Base-by-base conservation (phyloP, 1,284 basidiomycete species). In the Singerocomus inundabilis region DNA sequence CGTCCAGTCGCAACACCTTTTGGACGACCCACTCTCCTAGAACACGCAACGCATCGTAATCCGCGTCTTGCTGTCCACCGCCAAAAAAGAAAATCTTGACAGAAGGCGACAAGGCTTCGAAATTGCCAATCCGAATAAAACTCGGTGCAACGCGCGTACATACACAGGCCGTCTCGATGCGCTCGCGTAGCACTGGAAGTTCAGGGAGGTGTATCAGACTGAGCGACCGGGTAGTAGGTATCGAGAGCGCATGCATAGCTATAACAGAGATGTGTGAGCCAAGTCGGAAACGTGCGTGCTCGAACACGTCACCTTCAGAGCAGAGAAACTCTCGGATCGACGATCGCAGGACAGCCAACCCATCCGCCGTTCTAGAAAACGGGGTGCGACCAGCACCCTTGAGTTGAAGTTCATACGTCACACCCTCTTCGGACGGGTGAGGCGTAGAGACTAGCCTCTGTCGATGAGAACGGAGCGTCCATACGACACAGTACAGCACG, bases 381-480 rank as follows among this genome's bases (percentile, higher is more conserved):
- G 96, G 95, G 1, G 96, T 99, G 9, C 96, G 79, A 0, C 96
- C 96, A 1, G 88, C 84, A 0, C 96, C 96, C 66, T 98, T 99
- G 57, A 98, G 80, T 68, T 98, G 96, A 5, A 99, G 76, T 65
- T 98, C 94, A 57, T 85, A 86, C 0, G 77, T 73, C 3, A 78
- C 71, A 18, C 79, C 75, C 1, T 79, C 74, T 48, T 81, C 68
- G 5, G 72, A 65, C 1, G 85, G 83, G 61, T 88, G 81, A 2
- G 84, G 83, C 0, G 91, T 92, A 46, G 88, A 85, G 48, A 91
- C 89, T 91, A 9, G 50, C 8, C 34, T 11, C n/a, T 45, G 47
- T 35, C 29, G 21, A 44, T 51, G 32, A 56, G 52, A 49, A 44
- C 18, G 31, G 29, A 40, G n/a, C 7, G 16, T 28, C 12, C 12